phyloP scores from a whole-genome alignment of 805 yeast species.

The Kluyveromyces wickerhamii region DNA sequence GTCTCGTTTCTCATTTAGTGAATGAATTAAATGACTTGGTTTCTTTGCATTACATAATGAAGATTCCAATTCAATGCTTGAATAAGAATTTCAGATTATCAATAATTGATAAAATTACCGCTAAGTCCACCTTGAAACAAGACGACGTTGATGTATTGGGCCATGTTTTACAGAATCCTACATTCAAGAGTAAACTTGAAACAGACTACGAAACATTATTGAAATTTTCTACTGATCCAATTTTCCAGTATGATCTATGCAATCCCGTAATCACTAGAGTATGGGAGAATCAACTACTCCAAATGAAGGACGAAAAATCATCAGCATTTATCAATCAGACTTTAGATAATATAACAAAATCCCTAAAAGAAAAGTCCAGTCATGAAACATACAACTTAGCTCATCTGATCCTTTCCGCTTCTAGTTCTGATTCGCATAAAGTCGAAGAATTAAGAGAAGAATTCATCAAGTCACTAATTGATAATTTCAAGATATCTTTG shows the following conservation, averaged over 20 bases:
- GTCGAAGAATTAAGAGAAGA: background rate
- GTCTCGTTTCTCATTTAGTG: slow-evolving; percentile 21
- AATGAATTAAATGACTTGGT: slow-evolving; percentile 6
- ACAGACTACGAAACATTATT: slow-evolving; percentile 27
- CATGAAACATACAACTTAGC: background rate
- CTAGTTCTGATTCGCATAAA: background rate
- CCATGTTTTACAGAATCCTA: slow-evolving; percentile 42
- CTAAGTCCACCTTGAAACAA: slow-evolving; percentile 5
- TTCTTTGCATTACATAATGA: slow-evolving; percentile 8
- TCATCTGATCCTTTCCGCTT: background rate
- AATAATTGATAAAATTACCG: slow-evolving; percentile 19
- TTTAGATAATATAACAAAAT: background rate
- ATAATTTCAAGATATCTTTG: background rate
- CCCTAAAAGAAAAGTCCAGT: background rate
- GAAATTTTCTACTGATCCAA: slow-evolving; percentile 6
- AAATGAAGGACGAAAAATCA: slow-evolving; percentile 28
- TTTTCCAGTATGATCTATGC: slow-evolving; percentile 11
- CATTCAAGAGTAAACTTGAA: slow-evolving; percentile 48
- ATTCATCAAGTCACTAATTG: background rate
- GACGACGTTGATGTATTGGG: slow-evolving; percentile 22
- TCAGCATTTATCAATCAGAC: slow-evolving; percentile 9
- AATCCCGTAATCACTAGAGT: slow-evolving; percentile 30
- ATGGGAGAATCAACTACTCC: slow-evolving; percentile 36
- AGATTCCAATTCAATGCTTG: slow-evolving; percentile 45
- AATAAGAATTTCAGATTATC: slow-evolving; percentile 30